Evolutionary conservation across 2,329 filamentous ascomycete genomes (phyloP).

Genomic region (Hypoxylon sp.): DNA sequence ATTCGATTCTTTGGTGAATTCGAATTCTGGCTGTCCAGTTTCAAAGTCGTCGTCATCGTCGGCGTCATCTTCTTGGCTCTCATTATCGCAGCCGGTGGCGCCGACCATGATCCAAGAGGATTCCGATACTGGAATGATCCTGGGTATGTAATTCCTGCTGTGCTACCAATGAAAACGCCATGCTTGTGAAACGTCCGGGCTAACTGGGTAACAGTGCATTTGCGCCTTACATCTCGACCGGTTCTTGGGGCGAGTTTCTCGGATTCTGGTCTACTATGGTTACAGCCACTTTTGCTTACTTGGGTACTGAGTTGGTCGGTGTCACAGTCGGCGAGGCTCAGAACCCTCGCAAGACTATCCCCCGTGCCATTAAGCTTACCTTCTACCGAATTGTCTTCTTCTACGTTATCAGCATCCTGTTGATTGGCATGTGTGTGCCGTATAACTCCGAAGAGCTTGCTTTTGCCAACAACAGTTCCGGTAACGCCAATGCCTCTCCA

Average conservation of each 20-base stretch:
- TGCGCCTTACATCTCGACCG: conserved; percentile 61
- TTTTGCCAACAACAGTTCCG: conserved; percentile 68
- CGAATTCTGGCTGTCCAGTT: conserved; percentile 73
- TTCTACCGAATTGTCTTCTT: conserved; percentile 88
- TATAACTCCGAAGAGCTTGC: conserved; percentile 74
- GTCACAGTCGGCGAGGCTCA: conserved; percentile 85
- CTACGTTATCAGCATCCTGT: conserved; percentile 80
- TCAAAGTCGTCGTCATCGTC: conserved; percentile 78
- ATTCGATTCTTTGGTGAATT: conserved; percentile 78
- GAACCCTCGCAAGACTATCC: conserved; percentile 83
- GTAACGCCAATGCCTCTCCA: conserved; percentile 74
- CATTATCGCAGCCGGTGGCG: conserved; percentile 75
- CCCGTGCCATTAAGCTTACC: conserved; percentile 82
- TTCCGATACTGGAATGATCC: conserved; percentile 77
- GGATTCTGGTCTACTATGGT: conserved; percentile 80
- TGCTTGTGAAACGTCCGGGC: conserved; percentile 24
- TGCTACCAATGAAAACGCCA: conserved; percentile 31
- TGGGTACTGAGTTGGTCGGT: conserved; percentile 82
- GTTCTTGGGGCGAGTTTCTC: conserved; percentile 67
- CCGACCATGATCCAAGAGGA: conserved; percentile 72
- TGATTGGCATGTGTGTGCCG: conserved; percentile 82
- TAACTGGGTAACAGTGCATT: conserved; percentile 60
- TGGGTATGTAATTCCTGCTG: conserved; percentile 57
- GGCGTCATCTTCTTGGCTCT: conserved; percentile 76
- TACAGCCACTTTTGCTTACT: conserved; percentile 83